Conservation (phyloP, 202 grass and related monocot species). For the Carex arenaria region DNA sequence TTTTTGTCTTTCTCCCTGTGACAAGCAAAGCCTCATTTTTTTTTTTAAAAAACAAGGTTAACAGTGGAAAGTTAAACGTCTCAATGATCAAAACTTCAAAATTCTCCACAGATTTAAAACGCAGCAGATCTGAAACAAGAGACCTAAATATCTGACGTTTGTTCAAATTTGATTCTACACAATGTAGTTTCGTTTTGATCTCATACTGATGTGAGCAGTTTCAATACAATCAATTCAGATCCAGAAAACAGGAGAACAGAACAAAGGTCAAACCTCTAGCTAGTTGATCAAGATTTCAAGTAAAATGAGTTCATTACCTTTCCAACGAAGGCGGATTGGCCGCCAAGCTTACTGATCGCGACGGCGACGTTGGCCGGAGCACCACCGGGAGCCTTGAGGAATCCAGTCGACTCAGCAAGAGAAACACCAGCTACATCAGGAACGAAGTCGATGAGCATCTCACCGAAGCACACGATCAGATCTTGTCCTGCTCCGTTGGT, state of each 20-base stretch:
- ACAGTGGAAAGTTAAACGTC: not conserved
- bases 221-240: not conserved
- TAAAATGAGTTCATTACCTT: slow-evolving; percentile 47
- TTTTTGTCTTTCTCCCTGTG: not conserved
- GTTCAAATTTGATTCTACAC: not conserved
- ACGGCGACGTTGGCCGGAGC: slow-evolving; percentile 83
- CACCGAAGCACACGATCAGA: slow-evolving; percentile 72
- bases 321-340: slow-evolving; percentile 63
- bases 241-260: slow-evolving; percentile 5
- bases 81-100: not conserved
- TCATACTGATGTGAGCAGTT: not conserved
- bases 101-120: not conserved
- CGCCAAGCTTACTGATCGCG: slow-evolving; percentile 73
- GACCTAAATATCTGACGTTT: not conserved
- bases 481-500: not conserved
- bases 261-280: not conserved
- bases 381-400: slow-evolving; percentile 79
- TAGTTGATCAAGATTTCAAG: not conserved
- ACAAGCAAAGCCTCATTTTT: not conserved
- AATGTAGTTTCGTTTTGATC: not conserved
- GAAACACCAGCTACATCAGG: slow-evolving; percentile 66
- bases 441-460: slow-evolving; percentile 95
- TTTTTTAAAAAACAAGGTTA: not conserved
- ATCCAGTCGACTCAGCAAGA: slow-evolving; percentile 71
- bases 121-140: not conserved